Base-by-base conservation (phyloP, 1,284 basidiomycete species). In the Abortiporus biennis region DNA sequence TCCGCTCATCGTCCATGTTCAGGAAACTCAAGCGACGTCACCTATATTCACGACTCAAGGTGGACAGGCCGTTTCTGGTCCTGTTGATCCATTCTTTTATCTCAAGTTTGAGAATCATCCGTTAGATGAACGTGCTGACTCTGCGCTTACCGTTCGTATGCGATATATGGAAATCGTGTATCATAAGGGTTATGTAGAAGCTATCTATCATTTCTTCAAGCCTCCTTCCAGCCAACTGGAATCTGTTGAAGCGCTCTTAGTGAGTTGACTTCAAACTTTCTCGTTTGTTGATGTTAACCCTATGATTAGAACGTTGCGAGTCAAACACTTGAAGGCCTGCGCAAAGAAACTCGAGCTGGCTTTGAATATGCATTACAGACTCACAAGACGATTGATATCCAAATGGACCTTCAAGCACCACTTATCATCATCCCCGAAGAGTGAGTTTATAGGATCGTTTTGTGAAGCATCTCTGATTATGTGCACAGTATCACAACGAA, bases 151-250 rank as follows among this genome's bases (percentile, higher is more conserved):
- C 4, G 79, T 97, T 42, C 84, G 83, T 45, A 92, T 99, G 87
- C 80, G 93, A 4, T 92, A 95, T 55, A 89, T 97, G 82, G 95
- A 99, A 65, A 91, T 99, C 52, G 90, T 99, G 44, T 99, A 99
- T 58, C 93, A 99, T 60, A 81, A 76, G 54, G 89, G 90, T 25
- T 99, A 97, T 60, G 76, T 99, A 31, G 95, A 99, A 67, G 89
- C 89, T 2, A 79, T 99, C 29, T 85, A 90, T 50, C 78, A 75
- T 47, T 99, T 99, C 69, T 88, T 99, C 68, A 91, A 85, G 59
- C 96, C 96, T 2, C 94, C 96, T 1, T 85, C 86, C 34, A 94
- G 87, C 59, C 95, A 99, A 62, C 66, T 99, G 38, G 94, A 99
- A 64, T 95, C 95, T 1, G 92, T 99, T 42, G 90, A 90, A 59